Evolutionary conservation across 306 rosid genomes (phyloP), one percentile per base, ranked within the genome.

Genomic region (Prunus mongolica): DNA sequence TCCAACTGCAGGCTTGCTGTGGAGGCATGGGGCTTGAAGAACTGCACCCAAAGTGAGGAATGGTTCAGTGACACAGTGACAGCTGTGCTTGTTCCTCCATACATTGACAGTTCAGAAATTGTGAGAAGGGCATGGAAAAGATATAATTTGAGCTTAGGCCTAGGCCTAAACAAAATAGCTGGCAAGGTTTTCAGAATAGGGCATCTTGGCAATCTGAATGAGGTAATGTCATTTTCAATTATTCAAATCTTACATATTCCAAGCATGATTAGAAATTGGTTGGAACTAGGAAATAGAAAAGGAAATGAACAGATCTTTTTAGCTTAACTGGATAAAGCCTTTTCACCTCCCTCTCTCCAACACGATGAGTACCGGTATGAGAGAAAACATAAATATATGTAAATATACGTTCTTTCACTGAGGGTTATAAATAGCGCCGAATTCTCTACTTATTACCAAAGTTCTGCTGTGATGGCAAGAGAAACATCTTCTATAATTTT

Each of bases 21-120:
- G 76, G 98, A 92, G 87, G 99, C 99, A 71, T 96, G 99, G 99
- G 99, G 98, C 50, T 89, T 96, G 89, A 92, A 96, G 88, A 96
- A 96, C 78, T 96, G 99, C 89, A 96, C 99, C 72, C 91, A 91
- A 73, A 88, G 80, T 80, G 97, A 92, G 84, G 98, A 95, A 83
- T 95, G 98, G 98, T 73, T 13, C 72, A 95, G 98, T 84, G 91
- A 95, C 86, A 92, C 98, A 8, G 97, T 95, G 72, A 95, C 97
- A 76, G 97, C 98, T 81, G 91, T 92, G 68, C 12, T 95, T 70
- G 93, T 95, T 84, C 98, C 99, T 65, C 89, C 98, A 14, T 77
- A 92, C 80, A 88, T 95, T 85, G 97, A 95, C 34, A 88, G 97
- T 84, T 6, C 96, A 41, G 97, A 92, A 78, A 76, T 95, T 78